phyloP scores from a whole-genome alignment of 164 flowering plant species.

The Echeveria elegans region DNA sequence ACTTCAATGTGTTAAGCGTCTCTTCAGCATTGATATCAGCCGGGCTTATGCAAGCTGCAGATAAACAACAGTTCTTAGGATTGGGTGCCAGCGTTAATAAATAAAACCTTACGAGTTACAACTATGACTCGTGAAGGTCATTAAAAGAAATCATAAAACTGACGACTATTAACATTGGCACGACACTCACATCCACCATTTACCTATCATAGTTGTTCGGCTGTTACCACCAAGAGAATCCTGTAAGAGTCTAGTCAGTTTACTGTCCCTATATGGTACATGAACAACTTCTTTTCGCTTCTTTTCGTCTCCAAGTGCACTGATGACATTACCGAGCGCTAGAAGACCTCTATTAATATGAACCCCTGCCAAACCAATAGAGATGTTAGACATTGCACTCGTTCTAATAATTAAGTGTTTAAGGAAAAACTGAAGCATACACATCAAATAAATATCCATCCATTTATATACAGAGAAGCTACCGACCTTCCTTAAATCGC shows the following conservation, averaged over 20 bases:
- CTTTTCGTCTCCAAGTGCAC: slow-evolving; percentile 71
- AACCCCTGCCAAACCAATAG: slow-evolving; percentile 48
- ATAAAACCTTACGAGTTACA: too few relatives aligned
- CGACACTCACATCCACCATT: slow-evolving; percentile 14
- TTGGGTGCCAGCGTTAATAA: background rate
- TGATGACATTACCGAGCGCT: slow-evolving; percentile 98
- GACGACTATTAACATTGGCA: background rate
- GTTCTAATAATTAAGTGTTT: background rate
- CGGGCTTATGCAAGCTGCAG: slow-evolving; percentile 95
- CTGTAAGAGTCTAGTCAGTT: background rate
- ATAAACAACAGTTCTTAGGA: slow-evolving; percentile 4
- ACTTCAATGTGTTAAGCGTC: slow-evolving; percentile 93
- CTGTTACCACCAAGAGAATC: background rate
- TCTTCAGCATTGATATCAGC: slow-evolving; percentile 99
- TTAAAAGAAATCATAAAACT: too few relatives aligned
- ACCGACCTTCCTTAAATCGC: slow-evolving; percentile 94
- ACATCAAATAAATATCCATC: too few relatives aligned
- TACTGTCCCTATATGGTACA: slow-evolving; percentile 95
- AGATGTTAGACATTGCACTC: background rate
- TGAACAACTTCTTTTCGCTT: slow-evolving; percentile 62
- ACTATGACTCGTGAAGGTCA: background rate
- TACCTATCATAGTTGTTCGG: background rate
- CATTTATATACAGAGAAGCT: slow-evolving; percentile 2
- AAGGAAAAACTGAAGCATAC: too few relatives aligned
- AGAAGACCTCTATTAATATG: slow-evolving; percentile 33